Percentiles rank a stretch among this genome's conserved stretches.
Conservation (phyloP, 2,329 filamentous ascomycete species). For the Alternaria angustiovoidea region DNA sequence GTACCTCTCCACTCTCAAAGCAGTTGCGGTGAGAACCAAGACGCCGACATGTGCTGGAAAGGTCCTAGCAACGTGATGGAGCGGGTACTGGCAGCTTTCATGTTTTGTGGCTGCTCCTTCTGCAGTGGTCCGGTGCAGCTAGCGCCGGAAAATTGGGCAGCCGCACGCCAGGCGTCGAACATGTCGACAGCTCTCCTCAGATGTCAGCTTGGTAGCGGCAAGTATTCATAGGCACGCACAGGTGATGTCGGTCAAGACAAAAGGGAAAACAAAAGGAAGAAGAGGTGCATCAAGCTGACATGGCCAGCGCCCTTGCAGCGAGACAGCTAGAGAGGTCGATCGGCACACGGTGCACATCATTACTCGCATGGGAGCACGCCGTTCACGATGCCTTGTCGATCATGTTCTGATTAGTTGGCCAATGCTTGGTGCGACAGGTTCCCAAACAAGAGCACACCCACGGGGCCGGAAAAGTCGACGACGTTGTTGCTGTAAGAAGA, state of each 20-base stretch:
- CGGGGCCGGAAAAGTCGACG: slow-evolving; percentile 1
- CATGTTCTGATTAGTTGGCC: slow-evolving; percentile 6
- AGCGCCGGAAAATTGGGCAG: slow-evolving; percentile 7
- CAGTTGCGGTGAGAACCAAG: slow-evolving; percentile 6
- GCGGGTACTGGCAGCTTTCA: slow-evolving; percentile 8
- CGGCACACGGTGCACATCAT: slow-evolving; percentile 16
- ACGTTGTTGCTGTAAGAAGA: not conserved
- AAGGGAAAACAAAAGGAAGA: not conserved
- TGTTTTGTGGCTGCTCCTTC: slow-evolving; percentile 6
- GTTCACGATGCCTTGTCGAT: slow-evolving; percentile 17
- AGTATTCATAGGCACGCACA: not conserved
- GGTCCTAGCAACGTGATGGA: slow-evolving; percentile 4
- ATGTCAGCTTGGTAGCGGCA: slow-evolving; percentile 4
- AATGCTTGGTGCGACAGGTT: slow-evolving; percentile 11
- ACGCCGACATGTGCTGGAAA: slow-evolving; percentile 1
- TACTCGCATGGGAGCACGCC: slow-evolving; percentile 6
- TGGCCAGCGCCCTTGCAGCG: not conserved
- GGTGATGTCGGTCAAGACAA: slow-evolving; percentile 2
- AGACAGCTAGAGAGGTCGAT: slow-evolving; percentile 6
- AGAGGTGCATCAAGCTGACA: not conserved
- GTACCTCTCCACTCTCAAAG: not conserved
- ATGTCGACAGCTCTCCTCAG: not conserved
- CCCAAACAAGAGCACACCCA: slow-evolving; percentile 6
- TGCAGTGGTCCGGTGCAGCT: slow-evolving; percentile 10
- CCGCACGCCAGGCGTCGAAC: slow-evolving; percentile 5